phyloP scores from a whole-genome alignment of 2,329 filamentous ascomycete species.

The Arthrobotrys sinensis region DNA sequence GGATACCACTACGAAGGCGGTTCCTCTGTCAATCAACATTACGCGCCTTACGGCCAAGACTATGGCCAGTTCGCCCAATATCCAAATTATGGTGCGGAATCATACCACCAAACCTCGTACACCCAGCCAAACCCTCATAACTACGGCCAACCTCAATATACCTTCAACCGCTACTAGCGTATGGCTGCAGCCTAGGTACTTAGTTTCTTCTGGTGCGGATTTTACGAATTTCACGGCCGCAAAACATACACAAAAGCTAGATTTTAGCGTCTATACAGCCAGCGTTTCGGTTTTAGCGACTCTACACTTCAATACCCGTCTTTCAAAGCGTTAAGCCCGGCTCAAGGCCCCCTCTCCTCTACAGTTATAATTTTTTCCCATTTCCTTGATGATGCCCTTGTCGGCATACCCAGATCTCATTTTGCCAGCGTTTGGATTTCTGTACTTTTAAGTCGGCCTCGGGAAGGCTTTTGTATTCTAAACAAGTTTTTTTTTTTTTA shows the following conservation, averaged over 20 bases:
- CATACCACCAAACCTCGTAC: slow-evolving; percentile 19
- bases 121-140: neutral
- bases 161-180: slow-evolving; percentile 21
- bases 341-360: neutral
- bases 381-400: neutral
- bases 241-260: slow-evolving; percentile 34
- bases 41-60: neutral
- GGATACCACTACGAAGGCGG: neutral
- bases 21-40: slow-evolving; percentile 10
- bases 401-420: neutral
- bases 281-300: slow-evolving; percentile 9
- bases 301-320: neutral
- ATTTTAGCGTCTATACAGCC: slow-evolving; percentile 18
- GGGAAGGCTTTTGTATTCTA: slow-evolving; percentile 22
- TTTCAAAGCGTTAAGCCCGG: neutral
- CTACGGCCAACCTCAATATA: slow-evolving; percentile 35
- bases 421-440: neutral
- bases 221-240: slow-evolving; percentile 46
- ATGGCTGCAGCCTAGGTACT: neutral
- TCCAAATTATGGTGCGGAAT: slow-evolving; percentile 6
- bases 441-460: slow-evolving; percentile 8
- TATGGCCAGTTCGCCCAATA: slow-evolving; percentile 26
- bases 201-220: slow-evolving; percentile 1
- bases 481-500: neutral
- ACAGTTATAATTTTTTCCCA: neutral